phyloP scores from a whole-genome alignment of 2,329 filamentous ascomycete species.

The Neofusicoccum cordaticola region DNA sequence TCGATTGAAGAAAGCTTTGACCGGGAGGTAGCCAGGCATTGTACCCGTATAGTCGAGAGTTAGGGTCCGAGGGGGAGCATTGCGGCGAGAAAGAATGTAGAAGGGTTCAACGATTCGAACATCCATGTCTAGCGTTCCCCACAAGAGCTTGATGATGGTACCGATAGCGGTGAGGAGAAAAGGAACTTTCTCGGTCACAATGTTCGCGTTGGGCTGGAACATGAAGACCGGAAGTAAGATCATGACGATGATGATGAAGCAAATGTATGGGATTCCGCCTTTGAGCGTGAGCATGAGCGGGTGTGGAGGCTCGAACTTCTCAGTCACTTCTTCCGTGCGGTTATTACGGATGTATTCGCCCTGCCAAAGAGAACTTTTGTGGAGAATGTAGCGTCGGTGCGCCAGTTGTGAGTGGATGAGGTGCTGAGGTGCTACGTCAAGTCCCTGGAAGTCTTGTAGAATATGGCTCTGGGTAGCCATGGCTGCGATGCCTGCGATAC shows the following conservation, averaged over 20 bases:
- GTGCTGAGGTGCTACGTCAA: slow-evolving; percentile 64
- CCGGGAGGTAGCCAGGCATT: slow-evolving; percentile 64
- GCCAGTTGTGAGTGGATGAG: slow-evolving; percentile 68
- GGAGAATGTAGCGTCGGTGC: slow-evolving; percentile 64
- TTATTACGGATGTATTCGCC: slow-evolving; percentile 53
- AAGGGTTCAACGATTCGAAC: slow-evolving; percentile 74
- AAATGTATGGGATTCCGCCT: slow-evolving; percentile 61
- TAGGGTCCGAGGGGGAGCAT: slow-evolving; percentile 63
- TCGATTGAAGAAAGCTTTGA: slow-evolving; percentile 61
- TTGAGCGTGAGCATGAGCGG: slow-evolving; percentile 64
- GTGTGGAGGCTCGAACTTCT: slow-evolving; percentile 52
- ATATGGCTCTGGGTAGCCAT: slow-evolving; percentile 75
- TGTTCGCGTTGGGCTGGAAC: slow-evolving; percentile 53
- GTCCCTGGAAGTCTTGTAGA: slow-evolving; percentile 69
- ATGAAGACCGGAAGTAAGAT: slow-evolving; percentile 60
- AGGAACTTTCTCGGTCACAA: slow-evolving; percentile 60
- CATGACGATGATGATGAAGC: slow-evolving; percentile 56
- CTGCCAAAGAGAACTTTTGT: slow-evolving; percentile 68
- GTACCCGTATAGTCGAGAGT: slow-evolving; percentile 72
- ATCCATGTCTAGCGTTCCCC: slow-evolving; percentile 66
- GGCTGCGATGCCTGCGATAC: slow-evolving; percentile 70
- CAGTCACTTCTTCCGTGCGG: slow-evolving; percentile 48
- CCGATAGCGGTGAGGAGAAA: slow-evolving; percentile 66
- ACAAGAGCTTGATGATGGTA: slow-evolving; percentile 65
- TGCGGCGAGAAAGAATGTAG: slow-evolving; percentile 64